Evolutionary conservation across 768 basidiomycete species (phyloP).

Genomic region (Trametes elegans): DNA sequence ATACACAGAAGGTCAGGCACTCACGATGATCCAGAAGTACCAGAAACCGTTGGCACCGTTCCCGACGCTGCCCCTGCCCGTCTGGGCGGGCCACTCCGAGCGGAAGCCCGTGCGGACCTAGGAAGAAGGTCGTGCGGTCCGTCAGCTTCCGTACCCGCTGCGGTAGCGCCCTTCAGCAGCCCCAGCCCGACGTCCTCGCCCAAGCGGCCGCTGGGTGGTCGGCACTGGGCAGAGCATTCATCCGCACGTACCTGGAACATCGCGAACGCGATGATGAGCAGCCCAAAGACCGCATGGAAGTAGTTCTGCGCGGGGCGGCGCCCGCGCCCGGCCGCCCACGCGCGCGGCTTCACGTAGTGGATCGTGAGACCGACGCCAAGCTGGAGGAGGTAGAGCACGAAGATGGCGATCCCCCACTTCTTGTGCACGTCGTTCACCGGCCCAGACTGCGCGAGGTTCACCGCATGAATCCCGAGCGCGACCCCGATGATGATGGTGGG

Average conservation of each 20-base stretch:
- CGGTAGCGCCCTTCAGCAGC: too few relatives aligned
- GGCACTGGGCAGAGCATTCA: background rate
- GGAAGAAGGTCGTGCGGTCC: background rate
- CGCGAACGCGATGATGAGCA: constrained; percentile 52
- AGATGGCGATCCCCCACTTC: constrained; percentile 49
- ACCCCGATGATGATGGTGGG: constrained; percentile 54
- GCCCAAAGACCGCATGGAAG: constrained; percentile 44
- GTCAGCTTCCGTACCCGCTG: background rate
- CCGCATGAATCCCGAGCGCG: constrained; percentile 40
- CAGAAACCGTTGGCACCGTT: constrained; percentile 28
- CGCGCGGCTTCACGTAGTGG: constrained; percentile 47
- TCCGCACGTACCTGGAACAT: constrained; percentile 37
- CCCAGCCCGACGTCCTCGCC: constrained; percentile 20
- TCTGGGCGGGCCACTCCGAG: constrained; percentile 31
- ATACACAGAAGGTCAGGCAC: too few relatives aligned
- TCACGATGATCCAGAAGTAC: constrained; percentile 45
- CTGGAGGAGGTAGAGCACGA: constrained; percentile 54
- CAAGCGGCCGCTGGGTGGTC: background rate
- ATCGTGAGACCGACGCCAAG: constrained; percentile 45
- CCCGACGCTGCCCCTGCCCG: constrained; percentile 25
- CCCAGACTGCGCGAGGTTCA: constrained; percentile 28
- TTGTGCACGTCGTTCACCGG: constrained; percentile 45
- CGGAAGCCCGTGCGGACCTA: constrained; percentile 41
- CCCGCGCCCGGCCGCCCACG: constrained; percentile 22
- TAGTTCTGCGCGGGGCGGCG: constrained; percentile 45